phyloP scores from a whole-genome alignment of 2,329 filamentous ascomycete species.

The Fusarium luffae region DNA sequence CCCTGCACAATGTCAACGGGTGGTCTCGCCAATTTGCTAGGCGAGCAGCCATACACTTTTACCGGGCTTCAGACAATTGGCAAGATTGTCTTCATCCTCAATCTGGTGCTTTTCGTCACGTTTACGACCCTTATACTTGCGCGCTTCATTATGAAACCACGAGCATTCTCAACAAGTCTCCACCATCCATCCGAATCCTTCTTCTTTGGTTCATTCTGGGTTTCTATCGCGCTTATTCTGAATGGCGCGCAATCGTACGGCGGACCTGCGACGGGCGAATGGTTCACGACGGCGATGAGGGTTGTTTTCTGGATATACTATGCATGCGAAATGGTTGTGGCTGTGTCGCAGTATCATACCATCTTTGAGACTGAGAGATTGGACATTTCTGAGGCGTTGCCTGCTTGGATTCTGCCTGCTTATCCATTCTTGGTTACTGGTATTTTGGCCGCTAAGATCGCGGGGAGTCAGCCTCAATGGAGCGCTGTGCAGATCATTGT shows the following conservation, averaged over 20 bases:
- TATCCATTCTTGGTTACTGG: slow-evolving; percentile 27
- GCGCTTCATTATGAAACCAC: slow-evolving; percentile 9
- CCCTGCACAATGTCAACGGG: slow-evolving; percentile 27
- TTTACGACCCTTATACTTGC: slow-evolving; percentile 9
- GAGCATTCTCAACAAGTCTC: slow-evolving; percentile 12
- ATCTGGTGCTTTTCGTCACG: slow-evolving; percentile 7
- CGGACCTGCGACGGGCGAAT: slow-evolving; percentile 3
- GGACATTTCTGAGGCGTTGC: slow-evolving; percentile 11
- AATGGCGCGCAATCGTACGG: slow-evolving; percentile 25
- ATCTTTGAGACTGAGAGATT: slow-evolving; percentile 19
- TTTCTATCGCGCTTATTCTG: slow-evolving; percentile 11
- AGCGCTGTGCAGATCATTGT: slow-evolving; percentile 21
- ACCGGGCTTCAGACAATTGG: slow-evolving; percentile 6
- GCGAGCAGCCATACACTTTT: slow-evolving; percentile 21
- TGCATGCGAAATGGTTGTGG: slow-evolving; percentile 26
- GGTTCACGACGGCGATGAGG: slow-evolving; percentile 10
- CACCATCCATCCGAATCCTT: slow-evolving; percentile 25
- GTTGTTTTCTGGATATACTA: slow-evolving; percentile 23
- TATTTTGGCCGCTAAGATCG: slow-evolving; percentile 13
- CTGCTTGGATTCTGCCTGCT: slow-evolving; percentile 15
- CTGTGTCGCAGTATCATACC: slow-evolving; percentile 11
- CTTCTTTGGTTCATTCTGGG: slow-evolving; percentile 20
- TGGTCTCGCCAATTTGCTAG: slow-evolving; percentile 18
- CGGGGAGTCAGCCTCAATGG: slow-evolving; percentile 12
- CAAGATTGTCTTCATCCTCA: slow-evolving; percentile 22